Evolutionary conservation across 2,329 filamentous ascomycete species (phyloP).

Genomic region (Colletotrichum cordylinicola): DNA sequence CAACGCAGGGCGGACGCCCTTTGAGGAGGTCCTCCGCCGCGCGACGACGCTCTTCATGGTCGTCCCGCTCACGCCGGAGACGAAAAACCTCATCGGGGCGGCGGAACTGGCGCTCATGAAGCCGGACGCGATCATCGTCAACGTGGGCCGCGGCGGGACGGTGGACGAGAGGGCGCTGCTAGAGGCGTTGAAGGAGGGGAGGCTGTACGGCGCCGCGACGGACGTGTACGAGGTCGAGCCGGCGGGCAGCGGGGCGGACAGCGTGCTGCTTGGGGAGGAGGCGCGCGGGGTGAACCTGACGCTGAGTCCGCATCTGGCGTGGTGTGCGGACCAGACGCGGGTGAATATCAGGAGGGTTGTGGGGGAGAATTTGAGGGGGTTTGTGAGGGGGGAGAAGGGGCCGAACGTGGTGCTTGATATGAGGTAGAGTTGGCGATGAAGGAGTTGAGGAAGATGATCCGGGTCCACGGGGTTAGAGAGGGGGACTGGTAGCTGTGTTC

Average conservation of each 20-base stretch:
- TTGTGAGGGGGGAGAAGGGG: constrained; percentile 12
- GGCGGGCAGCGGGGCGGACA: constrained; percentile 18
- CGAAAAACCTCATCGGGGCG: constrained; percentile 23
- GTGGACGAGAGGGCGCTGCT: constrained; percentile 39
- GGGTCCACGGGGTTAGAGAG: background rate
- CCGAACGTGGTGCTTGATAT: constrained; percentile 17
- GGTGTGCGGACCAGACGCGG: constrained; percentile 24
- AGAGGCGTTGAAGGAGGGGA: constrained; percentile 31
- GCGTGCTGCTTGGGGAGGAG: constrained; percentile 13
- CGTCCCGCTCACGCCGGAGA: constrained; percentile 26
- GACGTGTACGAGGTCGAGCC: constrained; percentile 36
- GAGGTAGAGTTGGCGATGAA: background rate
- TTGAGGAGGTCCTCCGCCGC: constrained; percentile 25
- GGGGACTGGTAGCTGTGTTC: background rate
- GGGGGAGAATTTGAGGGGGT: constrained; percentile 14
- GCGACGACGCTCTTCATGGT: constrained; percentile 30
- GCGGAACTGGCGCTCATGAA: constrained; percentile 23
- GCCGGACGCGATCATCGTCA: constrained; percentile 29
- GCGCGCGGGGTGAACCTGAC: constrained; percentile 30
- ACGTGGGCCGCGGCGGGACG: constrained; percentile 37
- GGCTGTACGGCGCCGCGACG: constrained; percentile 38
- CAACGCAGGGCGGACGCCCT: background rate
- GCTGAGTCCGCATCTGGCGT: constrained; percentile 35
- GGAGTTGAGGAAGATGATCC: background rate
- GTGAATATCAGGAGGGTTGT: constrained; percentile 20